Base-by-base conservation (phyloP, 2,329 filamentous ascomycete genomes). In the Alternaria brassicicola region DNA sequence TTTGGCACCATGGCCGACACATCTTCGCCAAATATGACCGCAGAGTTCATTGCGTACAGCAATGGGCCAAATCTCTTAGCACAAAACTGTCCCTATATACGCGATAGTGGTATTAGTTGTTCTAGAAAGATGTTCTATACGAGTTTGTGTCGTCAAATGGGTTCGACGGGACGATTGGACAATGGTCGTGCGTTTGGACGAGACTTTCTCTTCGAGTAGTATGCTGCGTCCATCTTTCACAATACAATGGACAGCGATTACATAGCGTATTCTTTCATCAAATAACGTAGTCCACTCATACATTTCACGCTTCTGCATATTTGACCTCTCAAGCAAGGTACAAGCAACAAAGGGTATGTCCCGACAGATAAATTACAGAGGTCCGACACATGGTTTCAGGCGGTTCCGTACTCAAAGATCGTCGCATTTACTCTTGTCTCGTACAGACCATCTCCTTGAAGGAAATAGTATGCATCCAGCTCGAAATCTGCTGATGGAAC, bases 121-220 rank as follows among this genome's bases (percentile, higher is more conserved):
- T 1, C 6, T 76, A 4, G 67, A 79, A n/a, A 78, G 82, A 28
- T 67, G 79, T 31, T 83, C 82, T 56, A 83, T 84, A 25, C 78
- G 84, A 10, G 25, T 78, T 2, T 65, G 69, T 10, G 78, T 85
- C 69, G 76, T 85, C 42, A 81, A 78, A 23, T 80, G 80, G 26
- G 74, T 82, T 42, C 82, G 83, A 2, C 63, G 75, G 23, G 84
- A 86, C 73, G 84, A 85, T 65, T 81, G 75, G 57, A 60, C 79
- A 2, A 83, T 84, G 64, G 48, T 79, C 1, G 56, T 70, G 3
- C 78, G 81, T 4, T 74, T 77, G 71, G 74, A 26, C 25, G 25
- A 7, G 31, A 33, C 4, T 33, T 33, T 13, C 31, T 12, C 13
- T 33, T n/a, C 6, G 31, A n/a, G 13, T 33, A 33, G 31, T 6